These are phyloP conservation scores for Carex pumila DNA, from an alignment of 176 grass and related monocot species.

Conservation along the genomic window DNA sequence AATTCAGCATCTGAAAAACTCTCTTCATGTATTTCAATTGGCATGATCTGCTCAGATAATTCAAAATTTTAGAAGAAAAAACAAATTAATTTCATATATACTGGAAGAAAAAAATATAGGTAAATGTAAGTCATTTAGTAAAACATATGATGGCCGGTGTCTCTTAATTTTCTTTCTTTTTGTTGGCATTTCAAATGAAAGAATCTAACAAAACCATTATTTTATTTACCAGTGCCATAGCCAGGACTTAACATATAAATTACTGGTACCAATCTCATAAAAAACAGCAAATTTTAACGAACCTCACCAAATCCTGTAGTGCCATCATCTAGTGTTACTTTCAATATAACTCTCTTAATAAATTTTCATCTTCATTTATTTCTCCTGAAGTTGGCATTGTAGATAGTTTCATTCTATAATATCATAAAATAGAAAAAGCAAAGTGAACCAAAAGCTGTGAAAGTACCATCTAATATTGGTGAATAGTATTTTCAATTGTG, in stretches of 20 bases:
- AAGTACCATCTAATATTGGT: neutral
- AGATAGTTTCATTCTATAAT: constrained; percentile 68
- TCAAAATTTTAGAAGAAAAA: constrained; percentile 13
- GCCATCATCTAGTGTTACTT: constrained; percentile 46
- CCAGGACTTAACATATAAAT: neutral
- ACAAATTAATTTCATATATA: neutral
- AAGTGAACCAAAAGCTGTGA: neutral
- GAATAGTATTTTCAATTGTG: neutral
- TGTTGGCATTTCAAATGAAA: neutral
- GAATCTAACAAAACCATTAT: neutral
- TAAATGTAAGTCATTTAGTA: neutral
- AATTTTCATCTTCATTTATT: constrained; percentile 28
- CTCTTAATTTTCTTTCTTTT: neutral
- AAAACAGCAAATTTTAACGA: constrained; percentile 36
- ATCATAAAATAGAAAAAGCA: constrained; percentile 24
- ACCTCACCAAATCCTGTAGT: constrained; percentile 84
- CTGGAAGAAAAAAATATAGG: neutral
- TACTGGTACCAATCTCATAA: neutral
- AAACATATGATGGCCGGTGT: neutral
- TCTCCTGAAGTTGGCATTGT: constrained; percentile 51
- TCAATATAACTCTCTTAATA: constrained; percentile 63
- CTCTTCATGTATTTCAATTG: constrained; percentile 91
- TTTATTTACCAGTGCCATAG: neutral
- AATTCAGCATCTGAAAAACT: constrained; percentile 83
- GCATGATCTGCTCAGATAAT: constrained; percentile 57